Base-by-base conservation (phyloP, 1,284 basidiomycete species). In the Mycosarcoma maydis region DNA sequence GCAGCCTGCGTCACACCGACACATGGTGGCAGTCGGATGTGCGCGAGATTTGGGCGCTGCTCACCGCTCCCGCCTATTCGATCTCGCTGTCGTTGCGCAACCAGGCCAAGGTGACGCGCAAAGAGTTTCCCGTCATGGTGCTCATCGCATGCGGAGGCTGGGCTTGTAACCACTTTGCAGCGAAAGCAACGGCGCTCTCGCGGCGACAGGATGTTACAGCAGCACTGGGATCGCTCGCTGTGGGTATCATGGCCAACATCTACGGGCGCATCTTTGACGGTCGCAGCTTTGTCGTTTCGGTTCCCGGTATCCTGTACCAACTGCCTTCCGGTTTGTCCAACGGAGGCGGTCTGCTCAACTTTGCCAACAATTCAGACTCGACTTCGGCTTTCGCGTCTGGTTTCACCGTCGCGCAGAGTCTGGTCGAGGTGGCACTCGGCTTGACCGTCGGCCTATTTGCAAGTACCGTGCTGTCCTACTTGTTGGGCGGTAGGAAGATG, bases 321-420 rank as follows among this genome's bases (percentile, higher is more conserved):
- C 86, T 94, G 1, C 92, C 92, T 0, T 90, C 90, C 11, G 92
- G 92, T 50, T 85, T 94, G n/a, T 88, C 89, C 6, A 90, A 88
- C 29, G 91, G 92, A 33, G 90, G 90, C 23, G 91, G 92, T 32
- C 86, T 94, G n/a, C 85, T 94, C 70, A 88, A 87, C 66, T 92
- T 90, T 77, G 85, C 86, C 43, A 72, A 72, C 40, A 58, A 57
- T 19, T 37, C 22, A 26, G 64, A 66, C 23, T 60, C 56, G 29
- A 54, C 19, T 19, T 34, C 60, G 20, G 59, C 55, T 9, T 64
- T 59, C 26, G 55, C 60, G 17, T 66, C 59, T 0, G 66, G 68
- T 10, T 71, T 74, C 57, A 56, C 57, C 10, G 68, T 71, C 14
- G 71, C 71, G 3, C 58, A 71, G 43, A 64, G 58, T 26, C 57